Evolutionary conservation across 73 alveolate species (phyloP).

Genomic region (Durusdinium trenchii): DNA sequence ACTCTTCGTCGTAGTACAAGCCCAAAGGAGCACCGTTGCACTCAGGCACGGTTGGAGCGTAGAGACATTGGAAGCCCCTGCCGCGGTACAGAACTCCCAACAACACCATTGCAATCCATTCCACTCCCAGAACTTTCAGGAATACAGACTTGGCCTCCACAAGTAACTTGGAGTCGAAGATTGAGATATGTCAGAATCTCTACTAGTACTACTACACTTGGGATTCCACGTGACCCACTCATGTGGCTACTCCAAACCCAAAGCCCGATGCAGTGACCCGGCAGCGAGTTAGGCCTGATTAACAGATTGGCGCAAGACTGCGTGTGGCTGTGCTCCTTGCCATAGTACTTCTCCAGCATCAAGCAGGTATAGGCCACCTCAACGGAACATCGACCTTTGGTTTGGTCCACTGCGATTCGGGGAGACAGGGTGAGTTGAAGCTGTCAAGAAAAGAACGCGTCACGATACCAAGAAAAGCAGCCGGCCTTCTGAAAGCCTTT

Average conservation of each 20-base stretch:
- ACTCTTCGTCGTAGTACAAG: conserved; percentile 49
- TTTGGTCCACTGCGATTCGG: background rate
- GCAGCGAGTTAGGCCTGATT: background rate
- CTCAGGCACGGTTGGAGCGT: conserved; percentile 29
- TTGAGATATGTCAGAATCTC: no score
- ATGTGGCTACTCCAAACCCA: background rate
- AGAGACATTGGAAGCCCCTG: conserved; percentile 59
- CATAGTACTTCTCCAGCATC: conserved; percentile 64
- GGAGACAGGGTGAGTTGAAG: no score
- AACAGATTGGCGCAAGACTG: conserved; percentile 23
- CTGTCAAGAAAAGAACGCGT: no score
- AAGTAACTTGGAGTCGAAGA: no score
- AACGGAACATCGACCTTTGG: background rate
- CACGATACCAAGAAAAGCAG: background rate
- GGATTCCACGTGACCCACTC: no score
- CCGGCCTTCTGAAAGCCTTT: conserved; percentile 87
- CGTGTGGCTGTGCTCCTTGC: conserved; percentile 7
- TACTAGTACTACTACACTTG: no score
- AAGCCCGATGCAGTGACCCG: background rate
- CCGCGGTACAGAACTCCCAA: background rate
- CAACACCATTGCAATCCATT: background rate
- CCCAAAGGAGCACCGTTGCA: conserved; percentile 81
- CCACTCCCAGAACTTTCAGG: background rate
- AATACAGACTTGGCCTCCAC: no score
- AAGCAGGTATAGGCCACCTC: conserved; percentile 65